Evolutionary conservation across 2,329 filamentous ascomycete genomes (phyloP).

Genomic region (Helminthosporium solani): DNA sequence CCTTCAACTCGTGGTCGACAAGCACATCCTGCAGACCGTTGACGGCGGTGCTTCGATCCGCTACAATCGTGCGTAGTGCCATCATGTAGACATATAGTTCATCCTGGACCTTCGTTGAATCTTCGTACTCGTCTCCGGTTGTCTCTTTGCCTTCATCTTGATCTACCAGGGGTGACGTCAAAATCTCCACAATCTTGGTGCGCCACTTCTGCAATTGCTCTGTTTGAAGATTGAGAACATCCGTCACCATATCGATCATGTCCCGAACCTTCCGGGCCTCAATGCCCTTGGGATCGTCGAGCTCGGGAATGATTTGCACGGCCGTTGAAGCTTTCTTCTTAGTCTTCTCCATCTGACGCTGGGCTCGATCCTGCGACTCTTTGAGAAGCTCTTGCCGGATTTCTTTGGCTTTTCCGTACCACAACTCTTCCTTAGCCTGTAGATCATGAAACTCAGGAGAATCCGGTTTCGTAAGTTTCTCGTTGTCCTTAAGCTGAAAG

Average conservation of each 20-base stretch:
- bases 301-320: conserved; percentile 50
- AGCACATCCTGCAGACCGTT: conserved; percentile 76
- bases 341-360: conserved; percentile 62
- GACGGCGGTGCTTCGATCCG: conserved; percentile 75
- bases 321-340: conserved; percentile 15
- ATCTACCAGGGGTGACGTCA: conserved; percentile 77
- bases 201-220: conserved; percentile 73
- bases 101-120: conserved; percentile 84
- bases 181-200: conserved; percentile 67
- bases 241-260: conserved; percentile 64
- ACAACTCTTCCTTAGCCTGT: conserved; percentile 68
- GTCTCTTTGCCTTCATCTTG: conserved; percentile 71
- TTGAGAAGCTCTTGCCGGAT: conserved; percentile 76
- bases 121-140: conserved; percentile 87
- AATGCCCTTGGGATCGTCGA: conserved; percentile 64
- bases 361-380: conserved; percentile 59
- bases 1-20: conserved; percentile 69
- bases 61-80: conserved; percentile 70
- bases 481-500: conserved; percentile 77
- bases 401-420: conserved; percentile 75
- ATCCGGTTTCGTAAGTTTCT: conserved; percentile 62
- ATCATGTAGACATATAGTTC: conserved; percentile 86
- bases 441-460: conserved; percentile 66
- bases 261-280: conserved; percentile 69
- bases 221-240: conserved; percentile 70